These are phyloP conservation scores for Geum urbanum DNA, from an alignment of 306 rosid species.

Conservation along the genomic window DNA sequence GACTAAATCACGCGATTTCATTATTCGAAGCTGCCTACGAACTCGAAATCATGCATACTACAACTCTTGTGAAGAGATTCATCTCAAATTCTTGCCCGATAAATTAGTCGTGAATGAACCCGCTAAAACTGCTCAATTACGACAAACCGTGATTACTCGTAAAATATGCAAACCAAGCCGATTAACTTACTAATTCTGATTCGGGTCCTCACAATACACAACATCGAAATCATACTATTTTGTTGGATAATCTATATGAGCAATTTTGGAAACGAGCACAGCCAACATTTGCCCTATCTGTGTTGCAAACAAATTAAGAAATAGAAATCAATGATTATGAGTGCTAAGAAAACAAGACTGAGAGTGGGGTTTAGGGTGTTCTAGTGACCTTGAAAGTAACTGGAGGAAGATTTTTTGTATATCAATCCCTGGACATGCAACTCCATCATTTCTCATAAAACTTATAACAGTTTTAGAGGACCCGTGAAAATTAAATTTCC, in stretches of 20 bases:
- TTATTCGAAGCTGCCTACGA: too few species aligned
- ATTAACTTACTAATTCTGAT: too few species aligned
- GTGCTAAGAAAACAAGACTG: background rate
- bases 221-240: constrained; percentile 59
- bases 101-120: too few species aligned
- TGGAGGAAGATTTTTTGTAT: background rate
- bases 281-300: constrained; percentile 90
- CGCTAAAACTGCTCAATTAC: too few species aligned
- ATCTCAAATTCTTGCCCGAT: too few species aligned
- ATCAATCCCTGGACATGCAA: background rate
- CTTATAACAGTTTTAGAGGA: background rate
- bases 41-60: too few species aligned
- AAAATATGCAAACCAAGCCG: too few species aligned
- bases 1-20: too few species aligned
- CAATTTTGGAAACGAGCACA: constrained; percentile 86
- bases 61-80: too few species aligned
- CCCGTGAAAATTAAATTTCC: background rate
- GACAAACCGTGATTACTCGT: too few species aligned
- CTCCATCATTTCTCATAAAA: background rate
- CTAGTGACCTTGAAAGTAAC: constrained; percentile 8
- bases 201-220: too few species aligned
- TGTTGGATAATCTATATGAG: constrained; percentile 89
- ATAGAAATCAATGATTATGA: constrained; percentile 24
- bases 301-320: constrained; percentile 24
- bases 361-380: background rate